Conservation (phyloP, 2,329 filamentous ascomycete species). For the Clonostachys sp. region DNA sequence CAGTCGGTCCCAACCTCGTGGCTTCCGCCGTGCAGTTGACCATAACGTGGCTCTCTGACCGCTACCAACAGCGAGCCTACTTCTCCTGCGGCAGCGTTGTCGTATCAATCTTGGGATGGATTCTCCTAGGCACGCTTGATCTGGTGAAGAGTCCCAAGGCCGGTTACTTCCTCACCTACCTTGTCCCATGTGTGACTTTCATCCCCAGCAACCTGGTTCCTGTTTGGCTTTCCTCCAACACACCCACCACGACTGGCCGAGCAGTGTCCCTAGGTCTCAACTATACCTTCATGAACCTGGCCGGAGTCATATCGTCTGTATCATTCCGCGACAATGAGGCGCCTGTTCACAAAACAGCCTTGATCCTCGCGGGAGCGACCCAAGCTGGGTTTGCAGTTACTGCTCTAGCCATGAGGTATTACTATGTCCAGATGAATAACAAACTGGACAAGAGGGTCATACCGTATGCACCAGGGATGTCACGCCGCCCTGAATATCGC, state of each 20-base stretch:
- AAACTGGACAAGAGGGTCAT: conserved; percentile 1
- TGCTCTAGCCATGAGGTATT: background rate
- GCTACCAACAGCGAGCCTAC: conserved; percentile 8
- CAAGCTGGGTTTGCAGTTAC: conserved; percentile 1
- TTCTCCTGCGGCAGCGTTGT: conserved; percentile 9
- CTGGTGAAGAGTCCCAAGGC: conserved; percentile 9
- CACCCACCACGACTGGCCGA: conserved; percentile 5
- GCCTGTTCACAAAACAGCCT: conserved; percentile 4
- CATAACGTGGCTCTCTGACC: conserved; percentile 9
- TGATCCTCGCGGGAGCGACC: conserved; percentile 1
- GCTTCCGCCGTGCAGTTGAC: conserved; percentile 9
- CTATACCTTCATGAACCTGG: conserved; percentile 6
- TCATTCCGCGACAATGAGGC: conserved; percentile 5
- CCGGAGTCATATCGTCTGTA: conserved; percentile 4
- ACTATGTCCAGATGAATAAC: conserved; percentile 4
- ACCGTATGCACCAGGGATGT: conserved; percentile 1
- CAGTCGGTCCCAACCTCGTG: conserved; percentile 13
- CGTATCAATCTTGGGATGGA: conserved; percentile 9
- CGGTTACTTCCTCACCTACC: conserved; percentile 14
- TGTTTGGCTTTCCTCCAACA: conserved; percentile 5
- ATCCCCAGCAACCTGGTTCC: conserved; percentile 7
- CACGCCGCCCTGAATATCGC: conserved; percentile 1
- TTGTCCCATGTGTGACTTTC: conserved; percentile 13
- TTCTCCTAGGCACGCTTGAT: conserved; percentile 11
- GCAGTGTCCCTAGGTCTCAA: conserved; percentile 5